phyloP scores from a whole-genome alignment of 257 asterid genomes.

The Lantana camara region DNA sequence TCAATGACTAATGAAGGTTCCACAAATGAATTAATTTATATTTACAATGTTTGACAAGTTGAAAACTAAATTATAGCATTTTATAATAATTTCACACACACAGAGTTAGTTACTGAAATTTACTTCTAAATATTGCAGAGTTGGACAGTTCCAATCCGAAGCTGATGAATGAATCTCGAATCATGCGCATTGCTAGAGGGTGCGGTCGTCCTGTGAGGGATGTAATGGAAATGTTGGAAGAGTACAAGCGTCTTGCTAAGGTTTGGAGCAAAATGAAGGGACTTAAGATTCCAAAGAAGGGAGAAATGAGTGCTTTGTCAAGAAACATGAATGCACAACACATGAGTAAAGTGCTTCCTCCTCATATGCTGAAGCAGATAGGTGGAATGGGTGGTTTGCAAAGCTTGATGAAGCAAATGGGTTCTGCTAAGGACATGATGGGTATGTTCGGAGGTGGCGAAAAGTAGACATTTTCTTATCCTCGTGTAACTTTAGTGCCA shows the following conservation, averaged over 20 bases:
- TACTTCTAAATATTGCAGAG: conserved; percentile 47
- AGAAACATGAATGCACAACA: conserved; percentile 89
- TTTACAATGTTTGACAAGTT: not conserved
- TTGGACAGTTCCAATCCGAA: conserved; percentile 89
- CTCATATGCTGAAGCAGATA: conserved; percentile 91
- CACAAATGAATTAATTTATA: not conserved
- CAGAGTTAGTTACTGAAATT: not conserved
- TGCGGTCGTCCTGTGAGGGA: conserved; percentile 77
- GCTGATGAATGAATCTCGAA: conserved; percentile 82
- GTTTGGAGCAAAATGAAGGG: conserved; percentile 99
- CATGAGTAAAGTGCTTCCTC: conserved; percentile 94
- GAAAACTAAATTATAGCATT: not conserved
- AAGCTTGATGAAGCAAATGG: conserved; percentile 94
- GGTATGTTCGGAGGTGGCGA: conserved; percentile 92
- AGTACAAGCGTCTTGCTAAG: conserved; percentile 89
- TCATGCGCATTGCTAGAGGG: conserved; percentile 88
- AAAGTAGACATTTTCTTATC: conserved; percentile 28
- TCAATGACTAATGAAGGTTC: conserved; percentile 94
- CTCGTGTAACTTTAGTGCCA: not conserved
- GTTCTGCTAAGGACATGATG: conserved; percentile 88
- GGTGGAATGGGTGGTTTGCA: conserved; percentile 98
- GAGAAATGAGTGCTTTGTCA: conserved; percentile 84
- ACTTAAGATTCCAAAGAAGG: conserved; percentile 93
- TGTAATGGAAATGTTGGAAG: conserved; percentile 93
- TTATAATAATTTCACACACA: not conserved